Evolutionary conservation across 139 green algal species (phyloP), one percentile per base, ranked within the genome.

Genomic region (Penium margaritaceum): DNA sequence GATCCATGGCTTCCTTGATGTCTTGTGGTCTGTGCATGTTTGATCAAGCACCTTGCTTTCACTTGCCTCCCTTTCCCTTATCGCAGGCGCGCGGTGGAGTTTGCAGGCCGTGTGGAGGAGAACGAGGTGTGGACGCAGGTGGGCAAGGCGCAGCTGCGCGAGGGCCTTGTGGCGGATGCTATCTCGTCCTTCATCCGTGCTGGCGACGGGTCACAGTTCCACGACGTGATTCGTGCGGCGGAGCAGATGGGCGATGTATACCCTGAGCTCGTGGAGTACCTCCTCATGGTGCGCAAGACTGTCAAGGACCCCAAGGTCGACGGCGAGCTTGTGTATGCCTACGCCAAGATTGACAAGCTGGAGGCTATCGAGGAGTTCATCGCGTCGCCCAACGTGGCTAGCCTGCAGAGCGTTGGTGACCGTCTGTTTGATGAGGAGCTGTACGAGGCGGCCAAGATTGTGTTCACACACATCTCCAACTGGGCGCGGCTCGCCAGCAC

Each of bases 271-370:
- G 90, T 96, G 39, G 93, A 94, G 84, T 99, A 92, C 81, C 87
- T 99, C 84, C 87, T 95, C 27, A 98, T 98, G 94, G 92, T 95
- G 39, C 88, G 92, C 75, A 95, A 96, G 83, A 94, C 91, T 81
- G 79, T 91, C 67, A 94, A 93, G 75, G 90, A 96, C 51, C 37
- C 69, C 54, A 61, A 90, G 78, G 91, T 99, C 61, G 94, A 99
- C 86, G 95, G 87, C 0, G 94, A 97, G 88, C 88, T 99, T 32
- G 86, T 93, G 43, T 97, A 96, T 64, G 90, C 94, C 1, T 97
- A 96, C 70, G 94, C 94, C 30, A 87, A 88, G 67, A 96, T 84
- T 47, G 80, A 88, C 72, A 83, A 95, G 66, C 87, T 98, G 36
- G 88, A 78, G 0, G 82, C 85, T 24, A 86, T 99, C 47, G 92